Evolutionary conservation across 2,329 filamentous ascomycete genomes (phyloP).

Genomic region (Orbilia blumenaviensis): DNA sequence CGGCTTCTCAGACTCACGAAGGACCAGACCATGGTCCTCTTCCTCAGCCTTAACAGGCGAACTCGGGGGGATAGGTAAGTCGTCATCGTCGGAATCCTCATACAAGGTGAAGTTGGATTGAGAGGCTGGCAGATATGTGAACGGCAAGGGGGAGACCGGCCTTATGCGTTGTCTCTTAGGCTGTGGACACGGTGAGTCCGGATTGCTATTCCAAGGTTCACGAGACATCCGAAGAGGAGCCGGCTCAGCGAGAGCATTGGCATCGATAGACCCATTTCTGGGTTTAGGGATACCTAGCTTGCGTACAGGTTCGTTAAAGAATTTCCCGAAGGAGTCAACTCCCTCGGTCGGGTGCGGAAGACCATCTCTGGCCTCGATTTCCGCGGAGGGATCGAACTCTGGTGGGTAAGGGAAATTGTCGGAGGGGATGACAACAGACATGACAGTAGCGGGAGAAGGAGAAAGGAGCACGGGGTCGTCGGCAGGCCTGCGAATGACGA

Average conservation of each 20-base stretch:
- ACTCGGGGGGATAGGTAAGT: neutral
- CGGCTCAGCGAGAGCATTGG: slow-evolving; percentile 8
- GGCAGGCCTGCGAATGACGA: slow-evolving; percentile 85
- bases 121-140: slow-evolving; percentile 47
- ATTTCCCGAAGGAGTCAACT: slow-evolving; percentile 24
- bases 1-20: slow-evolving; percentile 49
- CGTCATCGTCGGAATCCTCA: slow-evolving; percentile 56
- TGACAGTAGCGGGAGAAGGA: slow-evolving; percentile 21
- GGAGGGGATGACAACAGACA: slow-evolving; percentile 23
- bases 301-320: slow-evolving; percentile 21
- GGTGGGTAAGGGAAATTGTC: slow-evolving; percentile 35
- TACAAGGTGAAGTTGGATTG: slow-evolving; percentile 57
- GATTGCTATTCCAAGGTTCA: slow-evolving; percentile 29
- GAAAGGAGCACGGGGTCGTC: slow-evolving; percentile 33
- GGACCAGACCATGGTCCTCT: slow-evolving; percentile 19
- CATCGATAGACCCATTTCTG: slow-evolving; percentile 19
- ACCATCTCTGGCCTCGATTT: slow-evolving; percentile 18
- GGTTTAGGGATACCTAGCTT: slow-evolving; percentile 15
- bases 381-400: slow-evolving; percentile 15
- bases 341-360: slow-evolving; percentile 41
- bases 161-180: neutral
- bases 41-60: slow-evolving; percentile 20
- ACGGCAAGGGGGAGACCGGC: slow-evolving; percentile 30
- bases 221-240: slow-evolving; percentile 35
- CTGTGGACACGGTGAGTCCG: slow-evolving; percentile 39